Evolutionary conservation across 176 grass and related monocot genomes (phyloP).

Genomic region (Ampelocalamus luodianensis): DNA sequence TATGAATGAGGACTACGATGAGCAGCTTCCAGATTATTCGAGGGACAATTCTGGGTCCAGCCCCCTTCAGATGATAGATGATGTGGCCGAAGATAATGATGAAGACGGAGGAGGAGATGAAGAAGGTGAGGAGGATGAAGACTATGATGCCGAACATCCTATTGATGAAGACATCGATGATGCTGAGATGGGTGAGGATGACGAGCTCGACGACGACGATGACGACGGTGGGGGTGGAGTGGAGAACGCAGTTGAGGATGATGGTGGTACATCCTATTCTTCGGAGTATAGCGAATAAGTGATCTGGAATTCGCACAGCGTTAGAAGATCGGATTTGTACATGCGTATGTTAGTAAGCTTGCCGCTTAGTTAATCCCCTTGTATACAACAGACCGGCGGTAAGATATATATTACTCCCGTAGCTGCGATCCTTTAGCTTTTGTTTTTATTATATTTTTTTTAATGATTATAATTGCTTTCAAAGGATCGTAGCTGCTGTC

Average conservation of each 20-base stretch:
- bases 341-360: constrained; percentile 13
- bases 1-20: constrained; percentile 67
- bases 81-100: constrained; percentile 44
- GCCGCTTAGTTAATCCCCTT: not conserved
- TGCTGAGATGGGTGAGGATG: constrained; percentile 54
- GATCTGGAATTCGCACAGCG: not conserved
- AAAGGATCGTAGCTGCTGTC: no score
- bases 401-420: not conserved
- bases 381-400: not conserved
- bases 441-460: no score
- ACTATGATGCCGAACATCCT: constrained; percentile 50
- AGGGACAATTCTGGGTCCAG: constrained; percentile 51
- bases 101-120: constrained; percentile 39
- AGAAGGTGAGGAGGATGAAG: constrained; percentile 57
- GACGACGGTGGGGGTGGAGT: constrained; percentile 20
- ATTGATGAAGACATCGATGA: constrained; percentile 44
- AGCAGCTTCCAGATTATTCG: constrained; percentile 50
- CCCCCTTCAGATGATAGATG: constrained; percentile 51
- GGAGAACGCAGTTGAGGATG: constrained; percentile 35
- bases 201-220: constrained; percentile 16
- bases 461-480: no score
- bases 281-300: constrained; percentile 49
- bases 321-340: constrained; percentile 4
- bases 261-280: constrained; percentile 41
- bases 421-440: no score